A percentile compares a stretch with the other conserved stretches of the same genome.
Conservation (phyloP, 176 grass and related monocot species). For the Carex myosuroides region DNA sequence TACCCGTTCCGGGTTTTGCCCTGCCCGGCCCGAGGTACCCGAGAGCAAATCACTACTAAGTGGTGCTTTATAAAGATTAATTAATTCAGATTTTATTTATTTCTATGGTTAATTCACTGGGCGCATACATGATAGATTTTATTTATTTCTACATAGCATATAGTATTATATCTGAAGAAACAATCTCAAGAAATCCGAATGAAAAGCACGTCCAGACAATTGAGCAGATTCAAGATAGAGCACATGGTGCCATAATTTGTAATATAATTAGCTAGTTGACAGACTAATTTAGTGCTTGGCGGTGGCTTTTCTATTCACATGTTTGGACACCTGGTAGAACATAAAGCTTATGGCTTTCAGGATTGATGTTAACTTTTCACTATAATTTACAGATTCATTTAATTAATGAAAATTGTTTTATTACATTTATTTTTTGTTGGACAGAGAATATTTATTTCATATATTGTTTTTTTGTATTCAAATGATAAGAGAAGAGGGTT, state of each 20-base stretch:
- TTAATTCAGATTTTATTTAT: background rate
- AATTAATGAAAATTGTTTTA: background rate
- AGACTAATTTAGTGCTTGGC: background rate
- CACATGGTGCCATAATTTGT: constrained; percentile 21
- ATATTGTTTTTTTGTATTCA: too few species aligned
- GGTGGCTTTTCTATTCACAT: constrained; percentile 8
- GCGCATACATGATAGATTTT: background rate
- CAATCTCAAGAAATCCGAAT: background rate
- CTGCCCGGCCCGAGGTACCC: too few species aligned
- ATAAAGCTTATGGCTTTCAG: background rate
- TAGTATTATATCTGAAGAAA: background rate
- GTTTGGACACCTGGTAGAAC: background rate
- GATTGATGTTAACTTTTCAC: background rate
- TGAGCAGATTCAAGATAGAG: background rate
- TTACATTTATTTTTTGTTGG: background rate
- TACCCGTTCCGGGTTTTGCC: too few species aligned
- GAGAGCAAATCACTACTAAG: too few species aligned
- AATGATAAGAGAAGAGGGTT: background rate
- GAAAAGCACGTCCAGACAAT: background rate
- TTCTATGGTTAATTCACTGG: background rate
- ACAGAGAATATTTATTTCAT: too few species aligned
- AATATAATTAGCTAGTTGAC: background rate
- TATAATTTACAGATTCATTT: background rate
- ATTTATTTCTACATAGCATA: background rate
- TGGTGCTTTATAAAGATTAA: too few species aligned